Base-by-base conservation (phyloP, 2,329 filamentous ascomycete species). In the Fusarium haematococcum region DNA sequence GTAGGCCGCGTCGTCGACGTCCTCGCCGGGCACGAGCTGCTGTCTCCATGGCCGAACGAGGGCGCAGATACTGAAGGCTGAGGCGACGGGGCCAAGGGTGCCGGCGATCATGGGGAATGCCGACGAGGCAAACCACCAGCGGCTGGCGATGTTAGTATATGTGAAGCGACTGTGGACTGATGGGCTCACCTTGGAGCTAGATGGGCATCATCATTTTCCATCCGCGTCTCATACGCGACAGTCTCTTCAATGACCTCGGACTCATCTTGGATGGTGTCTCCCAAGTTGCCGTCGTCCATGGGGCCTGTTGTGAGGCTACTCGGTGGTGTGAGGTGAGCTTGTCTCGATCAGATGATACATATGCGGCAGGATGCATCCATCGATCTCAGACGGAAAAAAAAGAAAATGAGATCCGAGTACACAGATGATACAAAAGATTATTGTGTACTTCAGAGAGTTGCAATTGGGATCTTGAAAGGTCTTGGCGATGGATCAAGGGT, bases 1-100 rank as follows among this genome's bases (percentile, higher is more conserved):
- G 27, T 89, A 90, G 3, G 74, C 37, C 0, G 90, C 91, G 2
- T 85, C 78, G 11, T 88, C 83, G 7, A 88, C 79, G 2, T 87
- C 80, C 6, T 87, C 84, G 0, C 85, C 84, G 0, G 87, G 85
- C 1, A 82, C 80, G 6, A 89, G 83, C 58, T 86, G 85, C 80
- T 92, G 89, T 69, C 94, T 88, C 95, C 95, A 98, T 25, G 90
- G 90, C 32, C 91, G 91, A 1, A 94, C 94, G n/a, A 98, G 87
- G 9, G 95, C 94, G 70, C 93, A 95, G 68, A 98, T 95, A 67
- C 93, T 96, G 83, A 97, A 93, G 33, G 97, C 91, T 67, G 95
- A 97, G 4, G 95, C 95, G 11, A 97, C 89, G 0, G 95, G 95
- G 1, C 94, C 95, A 3, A 97, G 88, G 0, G 95, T 95, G 37